phyloP scores from a whole-genome alignment of 257 asterid species.

The Cinchona pubescens region DNA sequence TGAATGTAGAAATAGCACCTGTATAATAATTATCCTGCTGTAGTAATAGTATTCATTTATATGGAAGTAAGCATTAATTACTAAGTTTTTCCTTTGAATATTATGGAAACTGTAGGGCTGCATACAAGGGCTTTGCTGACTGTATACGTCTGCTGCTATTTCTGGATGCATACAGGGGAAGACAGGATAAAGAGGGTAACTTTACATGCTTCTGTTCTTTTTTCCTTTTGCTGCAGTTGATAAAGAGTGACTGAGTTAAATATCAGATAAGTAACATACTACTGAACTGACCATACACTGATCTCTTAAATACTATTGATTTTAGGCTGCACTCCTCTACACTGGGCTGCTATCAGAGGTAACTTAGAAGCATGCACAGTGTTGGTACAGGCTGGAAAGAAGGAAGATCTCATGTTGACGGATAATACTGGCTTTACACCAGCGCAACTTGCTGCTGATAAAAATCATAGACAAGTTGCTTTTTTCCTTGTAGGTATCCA shows the following conservation, averaged over 20 bases:
- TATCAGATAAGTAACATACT: neutral
- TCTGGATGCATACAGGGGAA: conserved; percentile 85
- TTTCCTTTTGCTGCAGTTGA: neutral
- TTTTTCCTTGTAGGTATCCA: conserved; percentile 91
- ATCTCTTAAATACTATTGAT: conserved; percentile 12
- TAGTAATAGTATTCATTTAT: neutral
- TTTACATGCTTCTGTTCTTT: conserved; percentile 9
- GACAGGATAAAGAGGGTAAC: conserved; percentile 94
- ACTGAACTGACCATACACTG: neutral
- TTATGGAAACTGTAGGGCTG: conserved; percentile 66
- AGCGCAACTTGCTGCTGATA: conserved; percentile 95
- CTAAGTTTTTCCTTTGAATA: conserved; percentile 1
- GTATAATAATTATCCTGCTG: neutral
- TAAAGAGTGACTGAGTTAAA: neutral
- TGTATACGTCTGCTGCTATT: conserved; percentile 88
- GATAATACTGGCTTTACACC: conserved; percentile 96
- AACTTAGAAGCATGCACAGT: conserved; percentile 98
- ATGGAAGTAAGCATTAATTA: neutral
- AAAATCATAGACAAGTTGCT: conserved; percentile 94
- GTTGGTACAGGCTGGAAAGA: conserved; percentile 96
- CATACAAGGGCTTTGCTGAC: conserved; percentile 96
- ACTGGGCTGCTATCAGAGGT: conserved; percentile 98
- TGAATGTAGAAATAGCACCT: neutral
- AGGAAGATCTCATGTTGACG: conserved; percentile 78
- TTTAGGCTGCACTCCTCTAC: conserved; percentile 95